Percentiles rank a stretch among this genome's conserved stretches.
Evolutionary conservation across 2,329 filamentous ascomycete genomes (phyloP).

Genomic region (Sporothrix phasma): DNA sequence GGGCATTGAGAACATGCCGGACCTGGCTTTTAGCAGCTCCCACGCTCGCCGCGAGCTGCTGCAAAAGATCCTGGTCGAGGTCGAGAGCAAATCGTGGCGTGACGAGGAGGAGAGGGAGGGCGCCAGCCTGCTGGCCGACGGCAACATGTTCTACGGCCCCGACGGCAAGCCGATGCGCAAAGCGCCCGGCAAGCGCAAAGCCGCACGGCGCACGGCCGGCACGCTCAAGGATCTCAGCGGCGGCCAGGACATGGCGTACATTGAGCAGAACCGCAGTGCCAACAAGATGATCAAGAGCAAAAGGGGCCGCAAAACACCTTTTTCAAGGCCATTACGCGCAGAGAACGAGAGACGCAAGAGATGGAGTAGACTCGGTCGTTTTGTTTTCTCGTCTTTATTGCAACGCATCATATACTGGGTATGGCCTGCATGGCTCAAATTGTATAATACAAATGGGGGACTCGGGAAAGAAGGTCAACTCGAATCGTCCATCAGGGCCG

Average conservation of each 20-base stretch:
- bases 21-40: slow-evolving; percentile 69
- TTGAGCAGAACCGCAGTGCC: slow-evolving; percentile 66
- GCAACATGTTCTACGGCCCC: too few species aligned
- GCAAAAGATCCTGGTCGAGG: slow-evolving; percentile 80
- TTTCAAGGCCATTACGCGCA: slow-evolving; percentile 37
- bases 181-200: slow-evolving; percentile 18
- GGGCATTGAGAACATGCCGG: slow-evolving; percentile 75
- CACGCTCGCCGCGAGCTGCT: slow-evolving; percentile 76
- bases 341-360: too few species aligned
- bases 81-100: slow-evolving; percentile 29
- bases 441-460: too few species aligned
- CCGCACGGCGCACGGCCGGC: slow-evolving; percentile 63
- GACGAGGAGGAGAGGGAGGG: slow-evolving; percentile 30
- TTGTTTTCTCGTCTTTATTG: too few species aligned
- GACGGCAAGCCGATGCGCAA: too few species aligned
- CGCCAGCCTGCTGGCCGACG: background rate
- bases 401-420: too few species aligned
- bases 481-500: too few species aligned
- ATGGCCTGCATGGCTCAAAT: too few species aligned
- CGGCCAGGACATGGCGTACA: slow-evolving; percentile 95
- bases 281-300: slow-evolving; percentile 53
- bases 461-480: too few species aligned
- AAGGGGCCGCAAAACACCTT: slow-evolving; percentile 45
- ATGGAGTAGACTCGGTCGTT: too few species aligned
- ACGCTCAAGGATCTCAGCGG: slow-evolving; percentile 78